These are phyloP conservation scores for Myrmaecium sp. DNA, from an alignment of 2,329 filamentous ascomycete species.

Conservation along the genomic window DNA sequence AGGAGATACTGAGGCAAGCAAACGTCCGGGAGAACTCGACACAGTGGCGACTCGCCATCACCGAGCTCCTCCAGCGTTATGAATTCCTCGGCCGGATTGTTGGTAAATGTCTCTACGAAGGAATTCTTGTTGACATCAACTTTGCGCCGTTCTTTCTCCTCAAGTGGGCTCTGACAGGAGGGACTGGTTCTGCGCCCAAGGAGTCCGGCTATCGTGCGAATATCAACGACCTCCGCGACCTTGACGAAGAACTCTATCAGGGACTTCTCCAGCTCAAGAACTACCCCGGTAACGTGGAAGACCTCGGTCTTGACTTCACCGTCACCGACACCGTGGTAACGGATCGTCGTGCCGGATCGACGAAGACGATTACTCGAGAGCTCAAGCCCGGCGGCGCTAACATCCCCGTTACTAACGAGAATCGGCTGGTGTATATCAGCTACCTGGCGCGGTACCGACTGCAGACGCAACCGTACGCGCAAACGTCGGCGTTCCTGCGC, in stretches of 20 bases:
- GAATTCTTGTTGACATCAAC: conserved; percentile 79
- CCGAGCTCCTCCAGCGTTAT: conserved; percentile 52
- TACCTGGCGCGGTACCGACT: conserved; percentile 80
- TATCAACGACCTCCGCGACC: conserved; percentile 81
- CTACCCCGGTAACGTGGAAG: conserved; percentile 57
- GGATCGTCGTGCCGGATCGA: conserved; percentile 22
- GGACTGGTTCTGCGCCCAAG: conserved; percentile 42
- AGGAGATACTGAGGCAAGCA: conserved; percentile 36
- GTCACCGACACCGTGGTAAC: conserved; percentile 50
- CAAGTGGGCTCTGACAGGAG: conserved; percentile 75
- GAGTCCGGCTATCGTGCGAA: conserved; percentile 72
- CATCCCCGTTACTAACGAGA: conserved; percentile 72
- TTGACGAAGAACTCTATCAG: conserved; percentile 81
- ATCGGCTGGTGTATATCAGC: conserved; percentile 85
- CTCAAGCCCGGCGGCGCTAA: conserved; percentile 63
- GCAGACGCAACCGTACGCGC: conserved; percentile 58
- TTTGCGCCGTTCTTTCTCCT: conserved; percentile 94
- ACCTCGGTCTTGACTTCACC: conserved; percentile 76
- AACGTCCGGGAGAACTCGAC: conserved; percentile 36
- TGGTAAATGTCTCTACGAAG: conserved; percentile 94
- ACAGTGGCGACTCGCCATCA: conserved; percentile 40
- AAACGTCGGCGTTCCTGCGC: conserved; percentile 74
- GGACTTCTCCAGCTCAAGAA: conserved; percentile 74
- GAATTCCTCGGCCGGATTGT: conserved; percentile 88
- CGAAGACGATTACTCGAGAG: conserved; percentile 51